A percentile compares a stretch with the other conserved stretches of the same genome.
Conservation (phyloP, 148 eudicot genomes). For the Vaccinium corymbosum region DNA sequence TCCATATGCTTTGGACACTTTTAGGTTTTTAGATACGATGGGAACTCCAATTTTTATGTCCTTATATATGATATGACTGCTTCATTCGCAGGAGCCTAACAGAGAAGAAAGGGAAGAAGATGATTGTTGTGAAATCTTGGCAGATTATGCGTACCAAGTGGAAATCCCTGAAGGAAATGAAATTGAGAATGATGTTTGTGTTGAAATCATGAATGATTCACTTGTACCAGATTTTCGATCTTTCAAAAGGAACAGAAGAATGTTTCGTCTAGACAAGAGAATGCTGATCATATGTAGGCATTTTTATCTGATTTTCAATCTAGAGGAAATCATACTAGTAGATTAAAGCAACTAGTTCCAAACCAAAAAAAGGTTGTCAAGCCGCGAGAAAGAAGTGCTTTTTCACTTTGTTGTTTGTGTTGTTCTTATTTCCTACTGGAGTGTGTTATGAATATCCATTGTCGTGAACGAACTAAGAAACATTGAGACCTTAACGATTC, state of each 20-base stretch:
- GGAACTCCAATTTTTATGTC: constrained; percentile 29
- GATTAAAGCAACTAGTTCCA: background rate
- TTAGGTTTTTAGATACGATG: constrained; percentile 30
- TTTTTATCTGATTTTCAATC: too few relatives aligned
- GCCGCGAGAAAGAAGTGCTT: background rate
- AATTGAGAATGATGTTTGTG: too few relatives aligned
- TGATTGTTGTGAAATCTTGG: background rate
- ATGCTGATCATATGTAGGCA: too few relatives aligned
- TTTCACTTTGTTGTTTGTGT: background rate
- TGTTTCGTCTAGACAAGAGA: too few relatives aligned
- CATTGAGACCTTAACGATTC: background rate
- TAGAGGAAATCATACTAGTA: too few relatives aligned
- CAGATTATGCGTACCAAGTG: background rate
- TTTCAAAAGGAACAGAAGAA: too few relatives aligned
- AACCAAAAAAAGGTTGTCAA: background rate
- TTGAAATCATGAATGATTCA: too few relatives aligned
- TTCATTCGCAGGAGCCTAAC: background rate
- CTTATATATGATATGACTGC: constrained; percentile 33
- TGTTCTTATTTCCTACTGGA: background rate
- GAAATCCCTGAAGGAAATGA: background rate
- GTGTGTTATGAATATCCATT: background rate
- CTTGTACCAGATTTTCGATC: too few relatives aligned
- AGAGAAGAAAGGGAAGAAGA: background rate
- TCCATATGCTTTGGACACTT: constrained; percentile 29
- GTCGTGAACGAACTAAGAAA: background rate